A percentile compares a stretch with the other conserved stretches of the same genome.
These are phyloP conservation scores for Cerioporus squamosus DNA, from an alignment of 1,284 basidiomycete species.

Conservation along the genomic window DNA sequence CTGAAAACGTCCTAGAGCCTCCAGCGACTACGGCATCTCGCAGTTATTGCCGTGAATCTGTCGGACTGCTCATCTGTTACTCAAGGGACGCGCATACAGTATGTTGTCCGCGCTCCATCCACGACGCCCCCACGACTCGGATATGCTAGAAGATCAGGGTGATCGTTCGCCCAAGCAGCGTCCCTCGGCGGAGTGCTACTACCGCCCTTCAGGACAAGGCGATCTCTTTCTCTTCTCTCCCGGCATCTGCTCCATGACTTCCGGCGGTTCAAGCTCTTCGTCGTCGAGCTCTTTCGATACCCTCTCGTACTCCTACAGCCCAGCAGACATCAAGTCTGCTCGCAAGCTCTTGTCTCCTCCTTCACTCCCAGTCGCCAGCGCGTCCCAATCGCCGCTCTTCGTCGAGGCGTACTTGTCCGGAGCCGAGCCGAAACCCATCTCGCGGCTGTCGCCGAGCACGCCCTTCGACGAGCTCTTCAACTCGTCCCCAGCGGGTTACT, in stretches of 20 bases:
- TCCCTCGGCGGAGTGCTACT: slow-evolving; percentile 1
- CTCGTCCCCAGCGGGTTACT: slow-evolving; percentile 28
- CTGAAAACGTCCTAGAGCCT: no score
- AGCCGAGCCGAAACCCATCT: slow-evolving; percentile 12
- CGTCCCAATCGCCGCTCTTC: slow-evolving; percentile 15
- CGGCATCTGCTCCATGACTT: slow-evolving; percentile 15
- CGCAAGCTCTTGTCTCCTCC: slow-evolving; percentile 10
- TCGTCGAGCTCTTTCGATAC: slow-evolving; percentile 18
- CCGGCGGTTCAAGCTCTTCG: slow-evolving; percentile 18
- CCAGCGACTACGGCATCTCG: no score
- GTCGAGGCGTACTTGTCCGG: slow-evolving; percentile 7
- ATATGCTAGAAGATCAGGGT: neutral
- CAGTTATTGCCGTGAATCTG: no score
- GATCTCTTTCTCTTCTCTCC: slow-evolving; percentile 25
- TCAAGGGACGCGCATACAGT: neutral
- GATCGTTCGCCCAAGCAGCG: neutral
- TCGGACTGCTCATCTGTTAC: neutral
- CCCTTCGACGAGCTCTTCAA: slow-evolving; percentile 28
- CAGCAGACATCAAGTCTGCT: slow-evolving; percentile 9
- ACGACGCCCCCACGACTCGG: neutral
- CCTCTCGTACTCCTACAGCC: slow-evolving; percentile 24
- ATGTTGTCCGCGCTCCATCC: neutral
- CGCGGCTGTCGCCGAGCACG: slow-evolving; percentile 21
- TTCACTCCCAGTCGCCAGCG: slow-evolving; percentile 1
- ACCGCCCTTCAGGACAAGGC: slow-evolving; percentile 11